These are phyloP conservation scores for Aspergillus neotritici DNA, from an alignment of 2,329 filamentous ascomycete genomes.

Conservation along the genomic window DNA sequence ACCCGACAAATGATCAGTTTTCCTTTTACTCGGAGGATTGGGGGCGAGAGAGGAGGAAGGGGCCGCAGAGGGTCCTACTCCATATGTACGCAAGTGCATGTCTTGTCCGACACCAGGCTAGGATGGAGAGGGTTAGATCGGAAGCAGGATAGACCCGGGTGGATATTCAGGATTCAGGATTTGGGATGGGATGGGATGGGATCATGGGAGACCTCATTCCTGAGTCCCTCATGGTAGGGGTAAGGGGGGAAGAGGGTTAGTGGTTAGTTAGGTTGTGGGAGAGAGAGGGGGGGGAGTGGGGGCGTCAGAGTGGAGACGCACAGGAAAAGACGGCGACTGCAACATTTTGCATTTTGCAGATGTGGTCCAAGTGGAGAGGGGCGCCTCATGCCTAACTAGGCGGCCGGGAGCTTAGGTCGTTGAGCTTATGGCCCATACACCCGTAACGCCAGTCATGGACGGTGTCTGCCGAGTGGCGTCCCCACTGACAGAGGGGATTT, in stretches of 20 bases:
- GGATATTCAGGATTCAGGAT: background rate
- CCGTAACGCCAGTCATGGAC: slow-evolving; percentile 21
- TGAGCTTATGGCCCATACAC: slow-evolving; percentile 20
- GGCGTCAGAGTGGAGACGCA: no score
- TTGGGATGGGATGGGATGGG: no score
- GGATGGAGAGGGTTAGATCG: slow-evolving; percentile 7
- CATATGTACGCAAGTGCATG: slow-evolving; percentile 16
- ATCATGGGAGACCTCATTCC: no score
- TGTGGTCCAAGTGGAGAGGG: slow-evolving; percentile 14
- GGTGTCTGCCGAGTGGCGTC: slow-evolving; percentile 9
- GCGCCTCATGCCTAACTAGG: slow-evolving; percentile 21
- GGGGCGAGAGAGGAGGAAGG: slow-evolving; percentile 3
- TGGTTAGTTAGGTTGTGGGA: background rate
- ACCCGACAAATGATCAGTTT: background rate
- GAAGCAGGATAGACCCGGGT: background rate
- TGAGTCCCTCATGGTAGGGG: background rate
- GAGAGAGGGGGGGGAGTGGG: no score
- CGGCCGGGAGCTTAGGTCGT: slow-evolving; percentile 23
- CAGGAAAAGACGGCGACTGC: slow-evolving; percentile 5
- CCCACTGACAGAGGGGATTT: slow-evolving; percentile 9
- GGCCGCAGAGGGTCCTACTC: slow-evolving; percentile 14
- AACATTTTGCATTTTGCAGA: slow-evolving; percentile 15
- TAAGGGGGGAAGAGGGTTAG: slow-evolving; percentile 2
- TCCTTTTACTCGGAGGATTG: slow-evolving; percentile 4
- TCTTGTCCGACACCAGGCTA: slow-evolving; percentile 11